Evolutionary conservation across 495 filamentous ascomycete genomes (phyloP).

Genomic region (Acidomyces sp.): DNA sequence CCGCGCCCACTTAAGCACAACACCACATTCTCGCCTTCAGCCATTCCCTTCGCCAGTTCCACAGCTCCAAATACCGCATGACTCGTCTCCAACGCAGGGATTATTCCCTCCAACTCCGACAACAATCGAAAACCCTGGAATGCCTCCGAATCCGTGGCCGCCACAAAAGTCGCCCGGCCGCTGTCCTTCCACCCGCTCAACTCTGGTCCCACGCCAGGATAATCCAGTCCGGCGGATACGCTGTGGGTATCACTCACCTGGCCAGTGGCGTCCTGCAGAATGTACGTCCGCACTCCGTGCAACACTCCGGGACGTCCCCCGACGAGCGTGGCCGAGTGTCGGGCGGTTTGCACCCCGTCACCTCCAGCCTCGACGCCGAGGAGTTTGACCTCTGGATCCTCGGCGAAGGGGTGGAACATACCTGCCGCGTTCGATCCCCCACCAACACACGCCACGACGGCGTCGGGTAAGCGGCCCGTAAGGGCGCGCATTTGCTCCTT

Average conservation of each 20-base stretch:
- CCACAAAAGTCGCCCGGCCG: constrained; percentile 72
- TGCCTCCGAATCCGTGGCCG: constrained; percentile 83
- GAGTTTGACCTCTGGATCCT: constrained; percentile 72
- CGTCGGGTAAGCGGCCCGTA: constrained; percentile 80
- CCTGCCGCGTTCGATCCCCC: constrained; percentile 83
- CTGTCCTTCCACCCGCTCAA: constrained; percentile 84
- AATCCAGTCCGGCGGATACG: constrained; percentile 92
- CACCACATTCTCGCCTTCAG: constrained; percentile 78
- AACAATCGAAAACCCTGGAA: constrained; percentile 79
- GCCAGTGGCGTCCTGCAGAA: constrained; percentile 80
- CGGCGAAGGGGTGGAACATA: constrained; percentile 93
- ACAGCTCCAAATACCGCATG: constrained; percentile 86
- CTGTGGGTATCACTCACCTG: constrained; percentile 94
- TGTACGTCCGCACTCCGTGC: constrained; percentile 90
- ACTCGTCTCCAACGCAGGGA: constrained; percentile 84
- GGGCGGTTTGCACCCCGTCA: constrained; percentile 73
- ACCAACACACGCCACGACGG: constrained; percentile 90
- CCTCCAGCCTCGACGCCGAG: constrained; percentile 94
- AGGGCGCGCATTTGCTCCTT: constrained; percentile 72
- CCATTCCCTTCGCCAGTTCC: constrained; percentile 83
- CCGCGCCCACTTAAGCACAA: constrained; percentile 86
- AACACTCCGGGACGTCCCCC: constrained; percentile 84
- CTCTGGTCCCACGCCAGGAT: constrained; percentile 92
- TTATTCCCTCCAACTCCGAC: constrained; percentile 82
- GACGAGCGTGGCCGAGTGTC: constrained; percentile 82